Evolutionary conservation across 2,329 filamentous ascomycete genomes (phyloP).

Genomic region (Helotiales sp.): DNA sequence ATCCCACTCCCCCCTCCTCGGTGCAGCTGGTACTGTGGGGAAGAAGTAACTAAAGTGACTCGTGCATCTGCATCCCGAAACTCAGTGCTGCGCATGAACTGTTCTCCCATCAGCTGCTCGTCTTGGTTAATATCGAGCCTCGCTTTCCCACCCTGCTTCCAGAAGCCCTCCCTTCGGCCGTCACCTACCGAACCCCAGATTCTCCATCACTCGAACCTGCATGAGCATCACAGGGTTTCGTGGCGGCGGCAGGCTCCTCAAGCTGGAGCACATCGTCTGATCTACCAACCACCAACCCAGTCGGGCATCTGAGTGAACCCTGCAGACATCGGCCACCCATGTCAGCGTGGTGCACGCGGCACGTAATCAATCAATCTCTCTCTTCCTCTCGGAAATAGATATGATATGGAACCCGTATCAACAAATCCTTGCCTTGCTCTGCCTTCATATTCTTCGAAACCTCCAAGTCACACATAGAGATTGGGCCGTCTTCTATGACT

Average conservation of each 20-base stretch:
- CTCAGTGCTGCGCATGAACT: neutral
- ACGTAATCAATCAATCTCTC: slow-evolving; percentile 35
- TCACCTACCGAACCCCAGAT: slow-evolving; percentile 41
- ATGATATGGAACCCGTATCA: slow-evolving; percentile 31
- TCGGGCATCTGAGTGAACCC: slow-evolving; percentile 19
- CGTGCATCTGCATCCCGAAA: neutral
- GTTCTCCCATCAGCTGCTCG: slow-evolving; percentile 12
- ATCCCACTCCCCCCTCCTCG: slow-evolving; percentile 3
- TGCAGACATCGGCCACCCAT: slow-evolving; percentile 22
- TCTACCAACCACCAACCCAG: slow-evolving; percentile 31
- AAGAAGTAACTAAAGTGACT: neutral
- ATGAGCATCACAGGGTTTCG: slow-evolving; percentile 37
- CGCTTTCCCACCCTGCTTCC: slow-evolving; percentile 24
- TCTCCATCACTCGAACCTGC: slow-evolving; percentile 36
- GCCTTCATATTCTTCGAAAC: slow-evolving; percentile 25
- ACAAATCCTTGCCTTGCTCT: slow-evolving; percentile 23
- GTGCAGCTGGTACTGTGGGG: slow-evolving; percentile 5
- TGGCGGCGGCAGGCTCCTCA: slow-evolving; percentile 17
- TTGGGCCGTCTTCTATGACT: slow-evolving; percentile 21
- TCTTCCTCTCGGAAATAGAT: slow-evolving; percentile 33
- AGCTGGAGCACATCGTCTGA: slow-evolving; percentile 37
- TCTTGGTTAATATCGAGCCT: slow-evolving; percentile 26
- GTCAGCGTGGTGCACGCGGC: slow-evolving; percentile 31
- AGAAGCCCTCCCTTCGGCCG: slow-evolving; percentile 36
- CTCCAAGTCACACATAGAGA: slow-evolving; percentile 22